These are phyloP conservation scores for Fusarium buharicum DNA, from an alignment of 2,329 filamentous ascomycete species.

Conservation along the genomic window DNA sequence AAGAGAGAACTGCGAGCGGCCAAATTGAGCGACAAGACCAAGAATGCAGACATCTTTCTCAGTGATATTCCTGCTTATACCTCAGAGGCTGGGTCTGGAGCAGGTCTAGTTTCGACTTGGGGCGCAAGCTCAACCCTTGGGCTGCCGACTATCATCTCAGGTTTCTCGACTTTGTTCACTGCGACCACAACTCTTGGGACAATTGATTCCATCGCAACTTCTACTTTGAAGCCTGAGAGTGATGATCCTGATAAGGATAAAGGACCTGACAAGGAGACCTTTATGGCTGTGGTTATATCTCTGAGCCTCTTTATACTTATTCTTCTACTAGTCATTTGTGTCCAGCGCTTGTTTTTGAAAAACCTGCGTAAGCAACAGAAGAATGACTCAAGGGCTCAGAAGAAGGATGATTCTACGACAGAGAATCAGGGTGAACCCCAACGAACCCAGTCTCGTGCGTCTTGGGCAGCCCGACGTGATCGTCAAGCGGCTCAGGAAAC, in stretches of 20 bases:
- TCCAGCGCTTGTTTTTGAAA: too few species aligned
- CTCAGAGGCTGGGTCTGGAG: rapidly evolving
- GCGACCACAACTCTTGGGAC: neutral
- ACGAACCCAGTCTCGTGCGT: too few species aligned
- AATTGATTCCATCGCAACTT: neutral
- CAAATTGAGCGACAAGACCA: conserved; percentile 21
- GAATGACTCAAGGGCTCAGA: too few species aligned
- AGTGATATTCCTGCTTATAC: neutral
- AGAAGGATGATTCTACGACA: too few species aligned
- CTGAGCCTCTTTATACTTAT: neutral
- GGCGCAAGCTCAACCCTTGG: neutral
- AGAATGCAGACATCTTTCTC: neutral
- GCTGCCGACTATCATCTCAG: neutral
- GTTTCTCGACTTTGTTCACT: neutral
- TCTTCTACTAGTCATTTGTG: neutral
- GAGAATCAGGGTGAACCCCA: too few species aligned
- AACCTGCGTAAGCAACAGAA: too few species aligned
- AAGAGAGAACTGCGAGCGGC: conserved; percentile 26
- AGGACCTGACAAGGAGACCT: neutral
- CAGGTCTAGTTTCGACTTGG: neutral
- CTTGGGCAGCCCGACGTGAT: too few species aligned
- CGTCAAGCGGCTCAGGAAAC: too few species aligned
- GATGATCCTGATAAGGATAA: neutral
- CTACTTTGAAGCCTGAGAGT: neutral
- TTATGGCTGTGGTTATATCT: neutral